Percentiles rank a stretch among this genome's conserved stretches.
phyloP scores from a whole-genome alignment of 2,329 filamentous ascomycete species.

The Dothidotthia symphoricarpi region DNA sequence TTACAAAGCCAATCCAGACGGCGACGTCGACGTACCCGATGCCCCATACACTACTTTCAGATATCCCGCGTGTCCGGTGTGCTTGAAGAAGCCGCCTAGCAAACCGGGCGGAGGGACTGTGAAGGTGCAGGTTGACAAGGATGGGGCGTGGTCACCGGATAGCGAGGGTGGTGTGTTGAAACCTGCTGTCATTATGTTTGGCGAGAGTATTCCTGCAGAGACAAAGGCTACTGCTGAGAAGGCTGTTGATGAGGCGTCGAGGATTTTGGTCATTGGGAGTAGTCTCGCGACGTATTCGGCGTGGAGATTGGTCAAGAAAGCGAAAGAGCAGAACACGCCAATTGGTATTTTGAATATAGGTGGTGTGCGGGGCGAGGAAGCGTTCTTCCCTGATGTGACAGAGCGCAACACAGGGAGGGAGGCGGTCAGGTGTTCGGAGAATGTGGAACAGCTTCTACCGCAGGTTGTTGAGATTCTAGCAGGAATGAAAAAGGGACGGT shows the following conservation, averaged over 20 bases:
- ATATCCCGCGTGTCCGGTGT: slow-evolving; percentile 85
- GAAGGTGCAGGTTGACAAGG: slow-evolving; percentile 67
- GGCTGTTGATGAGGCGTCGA: slow-evolving; percentile 70
- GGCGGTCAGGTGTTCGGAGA: slow-evolving; percentile 44
- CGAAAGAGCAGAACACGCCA: slow-evolving; percentile 77
- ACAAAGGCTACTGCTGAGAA: slow-evolving; percentile 77
- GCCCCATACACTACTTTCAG: slow-evolving; percentile 87
- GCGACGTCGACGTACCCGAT: slow-evolving; percentile 84
- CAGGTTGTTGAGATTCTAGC: slow-evolving; percentile 29
- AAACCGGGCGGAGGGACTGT: slow-evolving; percentile 50
- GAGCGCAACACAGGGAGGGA: slow-evolving; percentile 39
- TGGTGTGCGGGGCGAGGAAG: slow-evolving; percentile 77
- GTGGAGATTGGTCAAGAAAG: slow-evolving; percentile 82
- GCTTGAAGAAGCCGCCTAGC: slow-evolving; percentile 65
- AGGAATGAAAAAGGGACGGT: slow-evolving; percentile 10
- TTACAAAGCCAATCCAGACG: slow-evolving; percentile 85
- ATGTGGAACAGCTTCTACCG: slow-evolving; percentile 41
- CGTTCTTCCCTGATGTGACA: slow-evolving; percentile 62
- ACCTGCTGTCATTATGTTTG: slow-evolving; percentile 94
- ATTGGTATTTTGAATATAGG: slow-evolving; percentile 86
- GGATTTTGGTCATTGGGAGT: slow-evolving; percentile 78
- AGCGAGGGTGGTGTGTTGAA: slow-evolving; percentile 73
- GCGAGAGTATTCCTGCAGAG: slow-evolving; percentile 71
- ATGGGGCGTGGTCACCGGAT: slow-evolving; percentile 69
- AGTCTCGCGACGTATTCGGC: slow-evolving; percentile 94